Conservation (phyloP, 2,329 filamentous ascomycete genomes). For the Xylariaceae sp. region DNA sequence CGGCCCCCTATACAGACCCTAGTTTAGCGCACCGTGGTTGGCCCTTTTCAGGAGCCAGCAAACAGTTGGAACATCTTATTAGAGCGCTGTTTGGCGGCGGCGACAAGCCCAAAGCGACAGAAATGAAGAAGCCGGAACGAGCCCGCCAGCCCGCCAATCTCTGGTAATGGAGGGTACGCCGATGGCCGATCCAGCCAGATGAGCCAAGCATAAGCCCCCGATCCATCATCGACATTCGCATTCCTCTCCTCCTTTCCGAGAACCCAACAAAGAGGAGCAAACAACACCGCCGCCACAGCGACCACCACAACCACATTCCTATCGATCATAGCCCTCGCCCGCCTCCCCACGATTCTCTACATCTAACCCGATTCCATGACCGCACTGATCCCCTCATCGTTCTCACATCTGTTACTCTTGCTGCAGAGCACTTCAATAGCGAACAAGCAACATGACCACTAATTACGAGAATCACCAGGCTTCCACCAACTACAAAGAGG, state of each 20-base stretch:
- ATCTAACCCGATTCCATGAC: slow-evolving; percentile 5
- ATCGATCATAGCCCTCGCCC: slow-evolving; percentile 1
- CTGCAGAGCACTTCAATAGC: slow-evolving; percentile 7
- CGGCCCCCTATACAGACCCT: slow-evolving; percentile 25
- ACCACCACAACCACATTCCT: background rate
- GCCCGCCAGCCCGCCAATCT: slow-evolving; percentile 8
- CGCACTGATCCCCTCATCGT: slow-evolving; percentile 4
- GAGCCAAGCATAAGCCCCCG: slow-evolving; percentile 3
- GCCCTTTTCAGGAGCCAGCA: slow-evolving; percentile 20
- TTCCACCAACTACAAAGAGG: slow-evolving; percentile 99
- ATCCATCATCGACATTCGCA: slow-evolving; percentile 10
- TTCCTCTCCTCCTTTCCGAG: background rate
- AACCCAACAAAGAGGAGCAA: background rate
- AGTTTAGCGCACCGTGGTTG: slow-evolving; percentile 26
- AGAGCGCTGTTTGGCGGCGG: slow-evolving; percentile 6
- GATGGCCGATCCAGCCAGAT: slow-evolving; percentile 11
- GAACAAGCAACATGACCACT: slow-evolving; percentile 29
- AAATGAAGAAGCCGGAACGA: slow-evolving; percentile 9
- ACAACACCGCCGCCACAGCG: background rate
- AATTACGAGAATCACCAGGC: slow-evolving; percentile 45
- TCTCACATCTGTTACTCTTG: slow-evolving; percentile 13
- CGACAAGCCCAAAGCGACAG: slow-evolving; percentile 1
- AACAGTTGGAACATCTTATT: slow-evolving; percentile 7
- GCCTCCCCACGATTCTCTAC: background rate
- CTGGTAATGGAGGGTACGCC: slow-evolving; percentile 6